Evolutionary conservation across 345 rosid genomes (phyloP).

Genomic region (Syzygium aqueum): DNA sequence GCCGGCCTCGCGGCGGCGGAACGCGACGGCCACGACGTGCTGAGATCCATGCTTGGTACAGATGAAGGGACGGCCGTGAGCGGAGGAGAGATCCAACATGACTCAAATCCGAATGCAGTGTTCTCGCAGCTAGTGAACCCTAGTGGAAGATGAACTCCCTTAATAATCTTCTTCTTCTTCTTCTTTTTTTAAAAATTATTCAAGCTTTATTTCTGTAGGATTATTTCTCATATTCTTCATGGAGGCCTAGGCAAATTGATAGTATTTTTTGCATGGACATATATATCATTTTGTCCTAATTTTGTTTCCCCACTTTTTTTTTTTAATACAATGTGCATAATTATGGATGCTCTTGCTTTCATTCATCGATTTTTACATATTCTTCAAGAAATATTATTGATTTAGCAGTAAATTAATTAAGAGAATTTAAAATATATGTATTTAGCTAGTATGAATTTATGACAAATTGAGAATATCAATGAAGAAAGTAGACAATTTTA

Average conservation of each 20-base stretch:
- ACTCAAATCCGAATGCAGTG: background rate
- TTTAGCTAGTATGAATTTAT: background rate
- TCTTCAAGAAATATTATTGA: background rate
- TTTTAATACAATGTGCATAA: background rate
- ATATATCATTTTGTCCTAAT: background rate
- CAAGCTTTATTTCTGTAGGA: background rate
- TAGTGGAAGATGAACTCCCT: constrained; percentile 20
- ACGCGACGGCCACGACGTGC: background rate
- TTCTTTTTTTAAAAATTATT: background rate
- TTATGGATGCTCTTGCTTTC: background rate
- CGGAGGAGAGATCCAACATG: constrained; percentile 1
- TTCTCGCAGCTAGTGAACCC: constrained; percentile 37
- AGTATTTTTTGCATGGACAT: background rate
- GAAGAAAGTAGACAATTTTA: background rate
- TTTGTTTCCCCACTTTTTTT: background rate
- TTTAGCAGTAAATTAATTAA: background rate
- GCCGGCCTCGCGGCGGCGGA: background rate
- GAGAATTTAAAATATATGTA: background rate
- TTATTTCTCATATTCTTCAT: background rate
- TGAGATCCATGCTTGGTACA: background rate
- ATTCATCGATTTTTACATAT: background rate
- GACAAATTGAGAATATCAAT: background rate
- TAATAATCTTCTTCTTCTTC: rapidly evolving
- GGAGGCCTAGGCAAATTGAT: background rate
- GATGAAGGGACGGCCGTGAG: constrained; percentile 13